Conservation (phyloP, 768 basidiomycete species). For the Psilocybe azurescens region DNA sequence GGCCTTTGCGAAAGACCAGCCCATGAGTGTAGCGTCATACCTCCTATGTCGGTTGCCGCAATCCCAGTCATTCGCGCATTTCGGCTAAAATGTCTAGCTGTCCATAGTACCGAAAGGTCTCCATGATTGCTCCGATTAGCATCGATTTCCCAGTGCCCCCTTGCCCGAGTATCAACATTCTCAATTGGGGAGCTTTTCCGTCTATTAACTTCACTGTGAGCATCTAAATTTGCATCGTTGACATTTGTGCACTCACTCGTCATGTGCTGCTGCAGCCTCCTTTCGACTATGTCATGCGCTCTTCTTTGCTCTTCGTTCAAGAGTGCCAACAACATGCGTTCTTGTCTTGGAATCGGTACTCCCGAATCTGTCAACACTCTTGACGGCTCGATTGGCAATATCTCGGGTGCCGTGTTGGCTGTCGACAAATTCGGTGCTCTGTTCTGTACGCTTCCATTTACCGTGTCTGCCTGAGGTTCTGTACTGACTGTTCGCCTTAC, state of each 20-base stretch:
- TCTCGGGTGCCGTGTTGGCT: no score
- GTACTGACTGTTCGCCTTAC: no score
- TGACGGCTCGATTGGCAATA: background rate
- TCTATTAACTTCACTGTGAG: background rate
- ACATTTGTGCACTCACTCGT: background rate
- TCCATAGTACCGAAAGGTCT: constrained; percentile 30
- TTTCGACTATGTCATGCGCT: background rate
- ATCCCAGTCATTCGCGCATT: constrained; percentile 44
- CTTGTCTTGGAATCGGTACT: background rate
- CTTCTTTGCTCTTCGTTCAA: background rate
- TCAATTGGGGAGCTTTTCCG: no score
- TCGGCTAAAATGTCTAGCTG: constrained; percentile 27
- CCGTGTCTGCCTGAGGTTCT: no score
- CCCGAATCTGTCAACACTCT: background rate
- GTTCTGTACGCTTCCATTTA: no score
- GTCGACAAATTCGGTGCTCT: no score
- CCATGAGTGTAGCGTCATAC: constrained; percentile 38
- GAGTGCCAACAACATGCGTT: no score
- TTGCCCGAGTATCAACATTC: constrained; percentile 41
- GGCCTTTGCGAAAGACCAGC: constrained; percentile 26
- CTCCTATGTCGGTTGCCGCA: constrained; percentile 44
- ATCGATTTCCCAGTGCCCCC: constrained; percentile 50
- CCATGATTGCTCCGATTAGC: constrained; percentile 40
- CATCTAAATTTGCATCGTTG: background rate
- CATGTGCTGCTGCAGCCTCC: background rate